Base-by-base conservation (phyloP, 345 rosid species). In the Populus davidiana region DNA sequence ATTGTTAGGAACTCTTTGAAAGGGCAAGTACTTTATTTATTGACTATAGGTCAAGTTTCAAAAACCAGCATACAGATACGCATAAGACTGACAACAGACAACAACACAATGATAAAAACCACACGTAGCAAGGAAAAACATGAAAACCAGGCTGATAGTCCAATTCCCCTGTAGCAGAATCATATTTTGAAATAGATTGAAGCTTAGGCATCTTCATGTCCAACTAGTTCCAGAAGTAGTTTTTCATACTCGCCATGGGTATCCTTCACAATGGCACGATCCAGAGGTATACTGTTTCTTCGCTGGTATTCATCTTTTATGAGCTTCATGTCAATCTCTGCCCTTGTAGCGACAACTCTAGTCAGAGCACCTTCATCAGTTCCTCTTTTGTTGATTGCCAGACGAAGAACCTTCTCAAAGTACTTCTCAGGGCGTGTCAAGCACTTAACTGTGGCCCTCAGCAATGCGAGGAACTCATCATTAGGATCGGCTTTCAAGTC, bases 291-390 rank as follows among this genome's bases (percentile, higher is more conserved):
- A 73, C 90, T 88, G 88, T 83, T 87, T 67, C 93, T 88, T 23
- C 81, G 81, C 76, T 89, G 91, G 74, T 88, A 92, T 84, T 87
- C 97, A 1, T 83, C 93, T 72, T 85, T 90, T 35, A 92, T 87
- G 74, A 85, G 41, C 85, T 90, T 82, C 86, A 92, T 67, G 78
- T 89, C 94, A 44, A 88, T 75, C 87, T 92, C 97, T 61, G 94
- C 94, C 74, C 94, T 90, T 23, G 90, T 91, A n/a, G 94, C 79
- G 59, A 94, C 86, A 73, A 93, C 83, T 54, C 97, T 88, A 6
- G 97, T 93, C 12, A 94, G 84, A 16, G 88, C 95, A 74, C 93
- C 95, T 90, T 92, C 96, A 68, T 92, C 94, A 1, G 94, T 94
- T 79, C 97, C 98, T 4, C 65, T 76, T 73, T 21, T 92, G 79